Conservation (phyloP, 2,329 filamentous ascomycete species). For the Ustilaginoidea virens region DNA sequence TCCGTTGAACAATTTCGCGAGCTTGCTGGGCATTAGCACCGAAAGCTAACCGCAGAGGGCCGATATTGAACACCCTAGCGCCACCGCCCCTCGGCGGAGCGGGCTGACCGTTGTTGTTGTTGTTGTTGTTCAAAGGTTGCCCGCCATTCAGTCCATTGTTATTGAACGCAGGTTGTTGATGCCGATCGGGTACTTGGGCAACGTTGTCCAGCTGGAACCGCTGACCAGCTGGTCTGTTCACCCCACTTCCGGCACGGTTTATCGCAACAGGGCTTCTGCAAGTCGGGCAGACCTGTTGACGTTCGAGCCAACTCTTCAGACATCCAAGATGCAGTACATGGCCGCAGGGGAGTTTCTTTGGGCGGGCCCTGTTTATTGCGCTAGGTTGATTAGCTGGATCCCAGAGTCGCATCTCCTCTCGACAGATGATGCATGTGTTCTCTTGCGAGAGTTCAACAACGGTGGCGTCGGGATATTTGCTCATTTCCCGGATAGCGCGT, state of each 20-base stretch:
- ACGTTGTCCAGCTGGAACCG: constrained; percentile 16
- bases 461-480: constrained; percentile 82
- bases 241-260: constrained; percentile 12
- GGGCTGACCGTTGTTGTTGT: constrained; percentile 7
- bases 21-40: constrained; percentile 55
- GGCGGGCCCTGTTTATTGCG: constrained; percentile 69
- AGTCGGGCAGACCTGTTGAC: constrained; percentile 93
- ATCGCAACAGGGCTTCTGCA: constrained; percentile 63
- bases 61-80: constrained; percentile 54
- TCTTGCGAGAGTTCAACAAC: constrained; percentile 71
- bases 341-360: constrained; percentile 92
- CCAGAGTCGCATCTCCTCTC: constrained; percentile 89
- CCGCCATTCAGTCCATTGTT: constrained; percentile 5
- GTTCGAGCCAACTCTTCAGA: constrained; percentile 90
- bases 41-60: constrained; percentile 61
- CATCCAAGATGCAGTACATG: constrained; percentile 92
- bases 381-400: constrained; percentile 38
- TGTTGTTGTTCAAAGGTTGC: too few species aligned
- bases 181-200: constrained; percentile 5
- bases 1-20: constrained; percentile 49
- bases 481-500: constrained; percentile 88
- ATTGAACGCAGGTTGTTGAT: constrained; percentile 4
- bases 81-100: constrained; percentile 16
- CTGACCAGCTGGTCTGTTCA: constrained; percentile 14
- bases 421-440: constrained; percentile 93